Evolutionary conservation across 805 yeast genomes (phyloP).

Genomic region (Candida mattraensis): DNA sequence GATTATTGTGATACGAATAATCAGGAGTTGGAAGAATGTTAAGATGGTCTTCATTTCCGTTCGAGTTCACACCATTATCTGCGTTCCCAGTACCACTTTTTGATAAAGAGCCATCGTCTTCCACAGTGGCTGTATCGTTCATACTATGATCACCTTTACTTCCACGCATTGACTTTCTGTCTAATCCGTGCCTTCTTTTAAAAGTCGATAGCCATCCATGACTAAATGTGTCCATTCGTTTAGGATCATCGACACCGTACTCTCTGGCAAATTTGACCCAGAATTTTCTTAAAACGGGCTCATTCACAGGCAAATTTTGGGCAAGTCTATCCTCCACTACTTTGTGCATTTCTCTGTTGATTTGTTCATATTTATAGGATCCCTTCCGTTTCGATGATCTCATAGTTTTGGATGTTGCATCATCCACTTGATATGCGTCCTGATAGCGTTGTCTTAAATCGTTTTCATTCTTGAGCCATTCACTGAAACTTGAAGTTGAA

Average conservation of each 20-base stretch:
- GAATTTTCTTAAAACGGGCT: conserved; percentile 53
- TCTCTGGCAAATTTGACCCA: conserved; percentile 57
- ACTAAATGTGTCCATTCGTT: conserved; percentile 51
- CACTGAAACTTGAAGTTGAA: conserved; percentile 59
- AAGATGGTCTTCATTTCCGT: conserved; percentile 9
- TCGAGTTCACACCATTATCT: neutral
- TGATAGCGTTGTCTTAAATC: conserved; percentile 47
- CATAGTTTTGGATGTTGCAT: conserved; percentile 22
- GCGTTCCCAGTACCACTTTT: too few species aligned
- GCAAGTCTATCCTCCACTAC: conserved; percentile 46
- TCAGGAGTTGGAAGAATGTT: conserved; percentile 19
- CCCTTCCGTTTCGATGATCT: conserved; percentile 43
- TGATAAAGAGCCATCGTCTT: too few species aligned
- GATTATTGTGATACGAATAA: conserved; percentile 11
- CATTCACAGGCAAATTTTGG: conserved; percentile 48
- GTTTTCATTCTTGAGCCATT: conserved; percentile 57
- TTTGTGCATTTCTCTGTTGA: conserved; percentile 58
- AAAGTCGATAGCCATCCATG: conserved; percentile 67
- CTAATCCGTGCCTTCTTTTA: conserved; percentile 51
- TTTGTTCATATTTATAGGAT: conserved; percentile 55
- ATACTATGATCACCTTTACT: too few species aligned
- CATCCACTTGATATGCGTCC: conserved; percentile 31
- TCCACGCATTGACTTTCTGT: conserved; percentile 14
- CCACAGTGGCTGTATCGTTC: too few species aligned
- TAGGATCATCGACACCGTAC: conserved; percentile 61